Base-by-base conservation (phyloP, 164 flowering plant genomes). In the Litsea cubeba region DNA sequence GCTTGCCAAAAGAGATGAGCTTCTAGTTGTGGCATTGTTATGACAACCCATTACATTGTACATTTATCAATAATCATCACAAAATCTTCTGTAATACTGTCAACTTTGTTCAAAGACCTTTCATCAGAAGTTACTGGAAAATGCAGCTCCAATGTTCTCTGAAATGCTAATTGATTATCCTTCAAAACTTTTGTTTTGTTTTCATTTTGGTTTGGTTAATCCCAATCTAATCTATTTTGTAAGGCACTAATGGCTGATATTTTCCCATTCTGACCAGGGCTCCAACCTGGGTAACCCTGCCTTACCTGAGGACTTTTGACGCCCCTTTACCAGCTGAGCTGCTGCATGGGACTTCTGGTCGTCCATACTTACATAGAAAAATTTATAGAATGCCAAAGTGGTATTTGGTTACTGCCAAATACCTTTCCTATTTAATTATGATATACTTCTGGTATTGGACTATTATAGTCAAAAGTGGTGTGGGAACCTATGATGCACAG, bases 1-100 rank as follows among this genome's bases (percentile, higher is more conserved):
- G 99, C 90, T 86, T 95, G 77, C 98, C 99, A 1, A 79, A 82
- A 80, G 98, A 93, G 64, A 85, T 91, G 87, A 85, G 87, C 83
- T 79, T 87, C 82, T 90, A 85, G 77, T 20, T 54, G 35, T 64
- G 40, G 50, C 63, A 70, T 70, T 50, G 20, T 62, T 20, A 8
- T n/a, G 17, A 20, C 15, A 49, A n/a, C n/a, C 23, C 50, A 28
- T 64, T 26, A 63, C 66, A 23, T 63, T 63, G 66, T 66, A 66
- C 69, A 30, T 18, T 25, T 28, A 14, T 17, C 22, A 66, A 25
- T 63, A 63, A 63, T 25, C 69, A 66, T 30, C 20, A 30, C 46
- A 66, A 66, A 30, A 1, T 25, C 35, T 15, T 10, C 17, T 65
- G 46, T 65, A 54, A 54, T 54, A 20, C 60, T 20, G 12, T 54